phyloP scores from a whole-genome alignment of 495 filamentous ascomycete species.

The Neurospora terricola region DNA sequence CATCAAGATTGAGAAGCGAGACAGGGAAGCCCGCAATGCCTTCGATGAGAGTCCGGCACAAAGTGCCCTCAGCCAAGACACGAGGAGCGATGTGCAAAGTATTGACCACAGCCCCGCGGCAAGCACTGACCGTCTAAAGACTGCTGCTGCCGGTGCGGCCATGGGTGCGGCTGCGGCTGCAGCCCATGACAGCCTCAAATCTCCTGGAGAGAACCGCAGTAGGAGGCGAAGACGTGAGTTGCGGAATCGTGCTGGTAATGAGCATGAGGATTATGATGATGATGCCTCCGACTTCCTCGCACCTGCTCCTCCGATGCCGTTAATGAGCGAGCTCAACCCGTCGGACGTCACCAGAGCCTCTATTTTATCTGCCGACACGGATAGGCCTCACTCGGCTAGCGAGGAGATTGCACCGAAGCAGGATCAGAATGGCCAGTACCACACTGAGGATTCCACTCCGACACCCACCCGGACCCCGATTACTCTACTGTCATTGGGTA shows the following conservation, averaged over 20 bases:
- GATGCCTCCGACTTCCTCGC: slow-evolving; percentile 30
- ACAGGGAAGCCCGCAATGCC: slow-evolving; percentile 48
- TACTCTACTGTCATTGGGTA: slow-evolving; percentile 31
- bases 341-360: slow-evolving; percentile 86
- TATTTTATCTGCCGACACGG: slow-evolving; percentile 73
- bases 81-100: slow-evolving; percentile 22
- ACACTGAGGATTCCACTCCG: slow-evolving; percentile 24
- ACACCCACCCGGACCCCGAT: slow-evolving; percentile 31
- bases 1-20: slow-evolving; percentile 29
- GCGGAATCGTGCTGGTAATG: slow-evolving; percentile 29
- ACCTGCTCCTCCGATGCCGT: slow-evolving; percentile 63
- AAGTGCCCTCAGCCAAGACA: slow-evolving; percentile 32
- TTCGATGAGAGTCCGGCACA: slow-evolving; percentile 42
- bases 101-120: slow-evolving; percentile 33
- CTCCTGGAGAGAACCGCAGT: slow-evolving; percentile 35
- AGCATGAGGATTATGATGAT: slow-evolving; percentile 18
- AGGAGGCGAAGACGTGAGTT: slow-evolving; percentile 34
- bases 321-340: slow-evolving; percentile 70
- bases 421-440: background rate
- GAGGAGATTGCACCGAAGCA: slow-evolving; percentile 38
- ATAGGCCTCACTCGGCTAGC: slow-evolving; percentile 54
- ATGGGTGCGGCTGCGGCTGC: slow-evolving; percentile 24
- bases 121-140: slow-evolving; percentile 28
- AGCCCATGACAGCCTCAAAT: slow-evolving; percentile 22
- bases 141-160: slow-evolving; percentile 26